These are phyloP conservation scores for Pulveroboletus frians DNA, from an alignment of 768 basidiomycete genomes.

Conservation along the genomic window DNA sequence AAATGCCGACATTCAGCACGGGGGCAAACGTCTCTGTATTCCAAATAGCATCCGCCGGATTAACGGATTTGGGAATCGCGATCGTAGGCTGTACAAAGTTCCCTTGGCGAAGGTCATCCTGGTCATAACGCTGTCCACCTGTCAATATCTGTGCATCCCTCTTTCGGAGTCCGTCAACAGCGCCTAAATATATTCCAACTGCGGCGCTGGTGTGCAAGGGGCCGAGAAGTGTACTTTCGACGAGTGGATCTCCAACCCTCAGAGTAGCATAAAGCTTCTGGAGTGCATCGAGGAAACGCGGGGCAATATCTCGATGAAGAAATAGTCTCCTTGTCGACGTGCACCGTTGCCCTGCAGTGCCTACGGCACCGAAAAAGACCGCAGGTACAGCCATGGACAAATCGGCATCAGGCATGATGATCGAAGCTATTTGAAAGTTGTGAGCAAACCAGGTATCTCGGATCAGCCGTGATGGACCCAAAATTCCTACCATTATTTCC, in stretches of 20 bases:
- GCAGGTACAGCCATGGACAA: conserved; percentile 83
- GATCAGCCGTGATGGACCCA: conserved; percentile 14
- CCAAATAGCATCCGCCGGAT: conserved; percentile 60
- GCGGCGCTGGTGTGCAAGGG: conserved; percentile 76
- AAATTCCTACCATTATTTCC: conserved; percentile 81
- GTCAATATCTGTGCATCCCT: conserved; percentile 72
- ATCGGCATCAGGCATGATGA: conserved; percentile 93
- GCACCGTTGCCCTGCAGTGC: conserved; percentile 72
- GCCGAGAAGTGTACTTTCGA: conserved; percentile 67
- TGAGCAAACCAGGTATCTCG: conserved; percentile 15
- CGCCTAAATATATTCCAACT: conserved; percentile 56
- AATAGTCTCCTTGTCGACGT: conserved; percentile 90
- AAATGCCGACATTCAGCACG: conserved; percentile 80
- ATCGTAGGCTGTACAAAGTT: conserved; percentile 91
- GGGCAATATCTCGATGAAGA: conserved; percentile 76
- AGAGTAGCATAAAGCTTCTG: conserved; percentile 67
- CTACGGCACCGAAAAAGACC: conserved; percentile 92
- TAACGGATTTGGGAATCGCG: conserved; percentile 56
- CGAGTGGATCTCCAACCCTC: conserved; percentile 82
- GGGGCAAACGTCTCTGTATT: conserved; percentile 82
- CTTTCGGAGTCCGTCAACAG: conserved; percentile 56
- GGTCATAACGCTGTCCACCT: conserved; percentile 58
- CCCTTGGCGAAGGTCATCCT: conserved; percentile 53
- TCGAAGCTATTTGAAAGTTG: conserved; percentile 54
- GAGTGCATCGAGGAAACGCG: conserved; percentile 70